Evolutionary conservation across 83 land plant genomes (phyloP).

Genomic region (Picea engelmannii): DNA sequence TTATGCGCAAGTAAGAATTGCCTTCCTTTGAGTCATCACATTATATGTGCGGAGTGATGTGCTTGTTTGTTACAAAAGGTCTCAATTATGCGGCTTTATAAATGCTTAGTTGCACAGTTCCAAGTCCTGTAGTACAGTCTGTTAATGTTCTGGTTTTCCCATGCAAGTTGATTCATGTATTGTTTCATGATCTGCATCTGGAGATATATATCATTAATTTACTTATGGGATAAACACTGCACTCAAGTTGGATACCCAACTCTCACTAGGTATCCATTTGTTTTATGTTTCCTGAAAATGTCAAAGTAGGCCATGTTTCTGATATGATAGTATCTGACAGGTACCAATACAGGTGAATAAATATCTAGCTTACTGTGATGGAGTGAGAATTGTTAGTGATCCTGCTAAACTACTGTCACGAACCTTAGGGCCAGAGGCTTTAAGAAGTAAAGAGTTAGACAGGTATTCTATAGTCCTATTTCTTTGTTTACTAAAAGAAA

Average conservation of each 20-base stretch:
- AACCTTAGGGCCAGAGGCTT: conserved; percentile 34
- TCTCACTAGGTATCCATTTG: neutral
- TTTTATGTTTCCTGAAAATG: neutral
- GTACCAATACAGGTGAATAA: conserved; percentile 91
- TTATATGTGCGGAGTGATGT: too few species aligned
- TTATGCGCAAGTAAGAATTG: too few species aligned
- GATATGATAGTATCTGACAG: conserved; percentile 27
- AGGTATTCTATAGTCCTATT: conserved; percentile 29
- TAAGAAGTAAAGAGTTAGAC: conserved; percentile 64
- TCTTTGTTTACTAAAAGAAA: neutral
- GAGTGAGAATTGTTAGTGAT: conserved; percentile 75
- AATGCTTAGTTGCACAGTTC: too few species aligned
- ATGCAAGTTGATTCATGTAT: too few species aligned
- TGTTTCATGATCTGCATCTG: too few species aligned
- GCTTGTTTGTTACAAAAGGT: too few species aligned
- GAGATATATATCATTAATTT: too few species aligned
- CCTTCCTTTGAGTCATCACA: too few species aligned
- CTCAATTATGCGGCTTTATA: too few species aligned
- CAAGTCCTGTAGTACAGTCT: too few species aligned
- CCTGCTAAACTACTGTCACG: conserved; percentile 45
- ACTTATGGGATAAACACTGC: neutral
- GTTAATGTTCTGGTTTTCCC: too few species aligned
- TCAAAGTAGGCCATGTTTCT: neutral
- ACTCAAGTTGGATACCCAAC: neutral
- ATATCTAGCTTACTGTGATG: conserved; percentile 76